A percentile compares a stretch with the other conserved stretches of the same genome.
These are phyloP conservation scores for Lentithecium fluviatile DNA, from an alignment of 495 filamentous ascomycete genomes.

Conservation along the genomic window DNA sequence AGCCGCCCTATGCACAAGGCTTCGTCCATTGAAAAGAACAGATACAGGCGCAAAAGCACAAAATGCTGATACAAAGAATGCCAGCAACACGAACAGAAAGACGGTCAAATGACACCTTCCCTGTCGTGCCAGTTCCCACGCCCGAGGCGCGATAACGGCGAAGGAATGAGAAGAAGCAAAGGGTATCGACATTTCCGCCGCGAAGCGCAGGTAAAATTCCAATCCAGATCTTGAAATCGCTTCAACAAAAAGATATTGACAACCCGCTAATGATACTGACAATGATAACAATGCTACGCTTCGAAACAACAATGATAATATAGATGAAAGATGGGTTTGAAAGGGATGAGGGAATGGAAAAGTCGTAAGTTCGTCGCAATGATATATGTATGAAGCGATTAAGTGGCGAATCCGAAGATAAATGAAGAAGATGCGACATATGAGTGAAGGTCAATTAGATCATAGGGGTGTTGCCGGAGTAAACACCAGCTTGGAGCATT, in stretches of 20 bases:
- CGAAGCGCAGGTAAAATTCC: slow-evolving; percentile 1
- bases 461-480: slow-evolving; percentile 13
- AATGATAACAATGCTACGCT: slow-evolving; percentile 15
- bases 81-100: slow-evolving; percentile 4
- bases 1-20: slow-evolving; percentile 14
- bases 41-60: slow-evolving; percentile 16
- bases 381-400: not conserved
- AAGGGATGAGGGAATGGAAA: slow-evolving; percentile 3
- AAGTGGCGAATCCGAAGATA: slow-evolving; percentile 1
- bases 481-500: slow-evolving; percentile 29
- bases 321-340: slow-evolving; percentile 9
- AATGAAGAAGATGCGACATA: not conserved
- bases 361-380: not conserved
- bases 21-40: slow-evolving; percentile 3
- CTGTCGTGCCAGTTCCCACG: too few relatives aligned
- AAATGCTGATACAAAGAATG: slow-evolving; percentile 12
- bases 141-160: not conserved
- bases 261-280: slow-evolving; percentile 10
- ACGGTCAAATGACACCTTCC: not conserved
- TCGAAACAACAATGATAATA: not conserved
- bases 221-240: slow-evolving; percentile 1
- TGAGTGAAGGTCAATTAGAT: slow-evolving; percentile 11
- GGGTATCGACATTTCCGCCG: slow-evolving; percentile 26
- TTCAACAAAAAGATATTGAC: not conserved
- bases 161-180: slow-evolving; percentile 1